Conservation (phyloP, 148 eudicot genomes). For the Rhododendron vialii region DNA sequence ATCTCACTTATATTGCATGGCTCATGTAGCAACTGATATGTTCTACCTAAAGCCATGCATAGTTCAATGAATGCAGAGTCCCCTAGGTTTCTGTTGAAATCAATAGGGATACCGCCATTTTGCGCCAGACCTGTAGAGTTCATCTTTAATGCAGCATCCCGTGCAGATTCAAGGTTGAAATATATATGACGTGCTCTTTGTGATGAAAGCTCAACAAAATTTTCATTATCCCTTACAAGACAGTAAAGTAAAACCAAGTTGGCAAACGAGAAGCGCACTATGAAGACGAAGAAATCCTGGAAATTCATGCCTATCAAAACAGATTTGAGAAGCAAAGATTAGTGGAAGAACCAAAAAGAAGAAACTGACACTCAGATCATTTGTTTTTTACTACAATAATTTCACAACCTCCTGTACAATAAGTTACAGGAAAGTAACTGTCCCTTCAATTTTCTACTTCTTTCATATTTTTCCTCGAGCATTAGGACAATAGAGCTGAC, state of each 20-base stretch:
- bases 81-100: constrained; percentile 25
- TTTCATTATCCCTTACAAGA: constrained; percentile 14
- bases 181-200: constrained; percentile 32
- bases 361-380: background rate
- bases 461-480: background rate
- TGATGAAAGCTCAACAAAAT: constrained; percentile 21
- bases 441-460: background rate
- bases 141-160: constrained; percentile 48
- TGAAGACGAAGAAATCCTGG: constrained; percentile 76
- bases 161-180: constrained; percentile 47
- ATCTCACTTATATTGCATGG: constrained; percentile 16
- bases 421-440: background rate
- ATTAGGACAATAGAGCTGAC: background rate
- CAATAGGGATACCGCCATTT: constrained; percentile 28
- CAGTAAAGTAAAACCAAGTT: constrained; percentile 51
- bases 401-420: background rate
- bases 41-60: constrained; percentile 29
- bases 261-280: constrained; percentile 59
- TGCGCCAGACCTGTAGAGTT: constrained; percentile 27
- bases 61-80: constrained; percentile 55
- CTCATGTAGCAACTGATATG: constrained; percentile 42
- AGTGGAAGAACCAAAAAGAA: background rate
- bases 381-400: background rate
- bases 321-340: constrained; percentile 4
- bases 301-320: constrained; percentile 77